These are phyloP conservation scores for Podaxis carcinomalis DNA, from an alignment of 768 basidiomycete species.

Conservation along the genomic window DNA sequence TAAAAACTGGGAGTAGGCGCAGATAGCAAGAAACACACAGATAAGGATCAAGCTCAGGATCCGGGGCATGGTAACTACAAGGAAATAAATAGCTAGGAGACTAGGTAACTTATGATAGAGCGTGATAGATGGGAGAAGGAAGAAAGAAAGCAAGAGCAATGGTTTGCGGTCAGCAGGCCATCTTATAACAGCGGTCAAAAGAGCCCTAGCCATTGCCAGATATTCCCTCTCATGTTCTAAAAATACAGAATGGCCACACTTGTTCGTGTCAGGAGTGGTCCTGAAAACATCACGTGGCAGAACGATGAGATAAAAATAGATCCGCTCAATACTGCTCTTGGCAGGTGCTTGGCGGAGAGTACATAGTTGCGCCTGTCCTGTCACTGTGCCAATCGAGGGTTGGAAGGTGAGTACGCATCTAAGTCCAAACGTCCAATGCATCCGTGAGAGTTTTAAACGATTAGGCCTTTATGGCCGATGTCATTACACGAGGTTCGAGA, in stretches of 20 bases:
- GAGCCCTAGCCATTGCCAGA: neutral
- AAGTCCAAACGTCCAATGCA: neutral
- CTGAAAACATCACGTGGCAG: neutral
- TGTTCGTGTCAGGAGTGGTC: neutral
- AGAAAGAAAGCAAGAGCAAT: neutral
- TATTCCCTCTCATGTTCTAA: neutral
- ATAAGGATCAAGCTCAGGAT: neutral
- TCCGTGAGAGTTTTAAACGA: neutral
- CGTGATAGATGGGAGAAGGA: neutral
- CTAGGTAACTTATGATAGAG: neutral
- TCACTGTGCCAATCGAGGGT: neutral
- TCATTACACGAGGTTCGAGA: neutral
- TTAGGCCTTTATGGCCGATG: neutral
- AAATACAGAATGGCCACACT: neutral
- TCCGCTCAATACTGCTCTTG: neutral
- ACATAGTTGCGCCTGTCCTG: neutral
- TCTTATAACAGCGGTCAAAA: neutral
- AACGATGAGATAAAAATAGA: neutral
- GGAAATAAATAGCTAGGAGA: neutral
- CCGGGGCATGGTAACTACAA: neutral
- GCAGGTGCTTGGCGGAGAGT: neutral
- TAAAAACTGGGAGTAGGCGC: constrained; percentile 18
- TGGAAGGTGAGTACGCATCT: neutral
- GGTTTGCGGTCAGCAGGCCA: too few species aligned
- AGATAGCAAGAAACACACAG: neutral